A percentile compares a stretch with the other conserved stretches of the same genome.
These are phyloP conservation scores for Penicillium sp. DNA, from an alignment of 2,329 filamentous ascomycete species.

Conservation along the genomic window DNA sequence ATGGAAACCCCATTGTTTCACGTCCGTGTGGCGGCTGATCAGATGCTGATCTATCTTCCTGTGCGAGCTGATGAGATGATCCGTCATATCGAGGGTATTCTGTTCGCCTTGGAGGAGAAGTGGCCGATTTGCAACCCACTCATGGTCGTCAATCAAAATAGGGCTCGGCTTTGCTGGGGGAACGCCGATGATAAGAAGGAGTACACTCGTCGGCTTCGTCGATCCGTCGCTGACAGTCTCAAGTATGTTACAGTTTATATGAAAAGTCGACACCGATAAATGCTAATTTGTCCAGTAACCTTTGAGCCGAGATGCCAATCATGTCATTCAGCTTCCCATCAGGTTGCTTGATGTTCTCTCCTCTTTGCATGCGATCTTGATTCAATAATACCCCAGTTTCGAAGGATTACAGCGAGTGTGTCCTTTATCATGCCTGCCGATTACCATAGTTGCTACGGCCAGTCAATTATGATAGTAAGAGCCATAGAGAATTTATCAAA, in stretches of 20 bases:
- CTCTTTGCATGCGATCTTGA: background rate
- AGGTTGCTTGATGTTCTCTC: background rate
- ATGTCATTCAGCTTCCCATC: background rate
- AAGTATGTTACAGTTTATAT: slow-evolving; percentile 18
- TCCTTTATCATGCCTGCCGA: background rate
- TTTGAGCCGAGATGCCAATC: background rate
- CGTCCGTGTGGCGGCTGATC: slow-evolving; percentile 77
- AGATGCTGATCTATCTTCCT: slow-evolving; percentile 79
- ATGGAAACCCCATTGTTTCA: slow-evolving; percentile 85
- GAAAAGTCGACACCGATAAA: background rate
- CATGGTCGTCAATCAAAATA: slow-evolving; percentile 82
- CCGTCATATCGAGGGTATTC: slow-evolving; percentile 80
- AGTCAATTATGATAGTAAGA: background rate
- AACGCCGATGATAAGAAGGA: slow-evolving; percentile 73
- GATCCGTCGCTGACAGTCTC: slow-evolving; percentile 62
- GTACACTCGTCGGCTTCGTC: slow-evolving; percentile 78
- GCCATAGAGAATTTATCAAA: background rate
- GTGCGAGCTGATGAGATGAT: slow-evolving; percentile 72
- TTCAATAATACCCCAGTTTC: background rate
- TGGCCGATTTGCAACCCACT: slow-evolving; percentile 85
- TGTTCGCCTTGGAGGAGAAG: slow-evolving; percentile 82
- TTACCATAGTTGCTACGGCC: background rate
- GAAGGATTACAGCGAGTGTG: background rate
- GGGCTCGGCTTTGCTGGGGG: slow-evolving; percentile 85
- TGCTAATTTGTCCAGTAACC: background rate